Conservation (phyloP, 2,329 filamentous ascomycete species). For the Ophiostoma fasciatum region DNA sequence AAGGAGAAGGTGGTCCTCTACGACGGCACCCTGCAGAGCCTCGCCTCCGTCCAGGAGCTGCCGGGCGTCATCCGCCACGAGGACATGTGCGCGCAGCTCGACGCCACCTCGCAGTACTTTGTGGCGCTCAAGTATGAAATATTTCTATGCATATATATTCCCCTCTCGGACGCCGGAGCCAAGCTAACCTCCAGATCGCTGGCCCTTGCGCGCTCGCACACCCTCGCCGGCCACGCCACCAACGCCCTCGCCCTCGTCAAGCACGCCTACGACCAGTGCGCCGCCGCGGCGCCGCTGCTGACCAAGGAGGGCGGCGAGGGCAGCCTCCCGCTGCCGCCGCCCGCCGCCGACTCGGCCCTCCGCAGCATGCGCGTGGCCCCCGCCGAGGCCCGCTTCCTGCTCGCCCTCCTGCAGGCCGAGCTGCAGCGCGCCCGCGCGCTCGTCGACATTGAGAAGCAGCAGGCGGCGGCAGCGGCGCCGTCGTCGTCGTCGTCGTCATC, state of each 20-base stretch:
- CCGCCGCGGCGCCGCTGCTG: conserved; percentile 33
- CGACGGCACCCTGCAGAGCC: conserved; percentile 77
- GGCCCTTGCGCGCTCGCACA: conserved; percentile 73
- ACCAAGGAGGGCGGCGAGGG: conserved; percentile 18
- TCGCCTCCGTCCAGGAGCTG: conserved; percentile 79
- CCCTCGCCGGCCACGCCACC: conserved; percentile 52
- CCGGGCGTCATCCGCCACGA: conserved; percentile 80
- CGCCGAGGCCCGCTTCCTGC: conserved; percentile 42
- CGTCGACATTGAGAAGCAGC: conserved; percentile 62
- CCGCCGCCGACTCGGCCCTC: conserved; percentile 24
- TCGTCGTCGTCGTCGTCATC: conserved; percentile 14
- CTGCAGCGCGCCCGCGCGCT: conserved; percentile 72
- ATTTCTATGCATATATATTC: no score
- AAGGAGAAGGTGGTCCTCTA: conserved; percentile 83
- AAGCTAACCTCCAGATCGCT: conserved; percentile 51
- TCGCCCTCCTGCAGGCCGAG: conserved; percentile 49
- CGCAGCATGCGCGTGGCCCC: conserved; percentile 54
- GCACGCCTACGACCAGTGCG: conserved; percentile 50
- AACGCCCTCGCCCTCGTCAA: conserved; percentile 79
- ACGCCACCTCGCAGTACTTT: conserved; percentile 70
- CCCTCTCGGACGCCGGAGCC: no score
- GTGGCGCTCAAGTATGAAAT: conserved; percentile 80
- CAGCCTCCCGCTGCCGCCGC: no score
- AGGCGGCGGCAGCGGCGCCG: conserved; percentile 20
- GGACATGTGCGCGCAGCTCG: conserved; percentile 60